Evolutionary conservation across 345 rosid genomes (phyloP), one percentile per base, ranked within the genome.

Genomic region (Euphorbia peplus): DNA sequence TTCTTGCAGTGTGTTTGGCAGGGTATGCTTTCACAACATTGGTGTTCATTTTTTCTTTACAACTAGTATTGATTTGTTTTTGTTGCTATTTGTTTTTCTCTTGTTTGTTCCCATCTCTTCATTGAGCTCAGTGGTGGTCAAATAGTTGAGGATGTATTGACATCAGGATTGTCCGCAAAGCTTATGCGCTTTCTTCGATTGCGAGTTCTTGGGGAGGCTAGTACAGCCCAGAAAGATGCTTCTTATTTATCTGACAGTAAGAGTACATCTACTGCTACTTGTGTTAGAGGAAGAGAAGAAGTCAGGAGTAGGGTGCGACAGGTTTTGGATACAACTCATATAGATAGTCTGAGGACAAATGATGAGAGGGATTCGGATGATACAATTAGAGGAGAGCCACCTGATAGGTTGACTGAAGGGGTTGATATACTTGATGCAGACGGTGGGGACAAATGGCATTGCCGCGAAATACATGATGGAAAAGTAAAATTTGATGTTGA

Each of bases 161-260:
- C 89, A 21, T 95, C 95, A 77, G 97, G 97, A 65, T 80, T 95
- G 87, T 82, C 96, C 53, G 84, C 88, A 8, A 95, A 88, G 83
- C 96, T 95, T 72, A 91, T 95, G 96, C 95, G 78, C 71, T 95
- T 85, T 86, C 99, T 95, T 72, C 96, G 96, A 25, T 57, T 90
- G 35, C 87, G 95, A 64, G 90, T 95, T 69, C 84, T 91, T 64
- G 97, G 96, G 67, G 99, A 95, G 82, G 60, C 76, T 9, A 73
- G 80, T 75, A 63, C 79, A 51, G 84, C 76, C 73, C 97, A 86
- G 73, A 89, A 82, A 81, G 98, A 93, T 71, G 71, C 80, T 65
- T 69, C 74, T 74, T 86, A 77, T 77, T 26, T 81, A 42, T 68
- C 65, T 54, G 98, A 91, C 19, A 60, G 69, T 63, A 91, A 85